Evolutionary conservation across 495 filamentous ascomycete species (phyloP).

Genomic region (Neurospora sp.): DNA sequence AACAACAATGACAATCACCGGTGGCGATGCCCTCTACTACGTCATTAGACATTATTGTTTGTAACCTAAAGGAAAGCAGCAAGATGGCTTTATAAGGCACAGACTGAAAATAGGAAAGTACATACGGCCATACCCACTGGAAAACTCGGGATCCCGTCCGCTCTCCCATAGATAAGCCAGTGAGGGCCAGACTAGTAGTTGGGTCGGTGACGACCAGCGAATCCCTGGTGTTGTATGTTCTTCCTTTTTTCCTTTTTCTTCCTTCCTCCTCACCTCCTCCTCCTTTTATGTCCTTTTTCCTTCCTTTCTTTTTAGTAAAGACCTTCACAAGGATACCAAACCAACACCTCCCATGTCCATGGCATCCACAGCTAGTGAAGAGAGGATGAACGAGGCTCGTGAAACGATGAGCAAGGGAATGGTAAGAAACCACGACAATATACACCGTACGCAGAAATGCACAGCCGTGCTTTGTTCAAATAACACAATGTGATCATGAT

Average conservation of each 20-base stretch:
- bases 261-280: neutral
- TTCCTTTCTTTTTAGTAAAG: neutral
- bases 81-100: neutral
- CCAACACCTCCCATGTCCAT: neutral
- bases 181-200: slow-evolving; percentile 32
- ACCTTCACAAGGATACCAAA: neutral
- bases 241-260: neutral
- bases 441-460: neutral
- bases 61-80: neutral
- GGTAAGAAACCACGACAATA: no score
- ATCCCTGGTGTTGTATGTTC: slow-evolving; percentile 21
- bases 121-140: slow-evolving; percentile 38
- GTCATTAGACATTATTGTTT: neutral
- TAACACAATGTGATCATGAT: neutral
- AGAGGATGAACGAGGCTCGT: neutral
- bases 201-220: slow-evolving; percentile 37
- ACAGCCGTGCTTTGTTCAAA: neutral
- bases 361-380: neutral
- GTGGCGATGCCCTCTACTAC: neutral
- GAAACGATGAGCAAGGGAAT: neutral
- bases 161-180: slow-evolving; percentile 37
- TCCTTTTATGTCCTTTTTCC: neutral
- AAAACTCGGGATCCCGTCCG: slow-evolving; percentile 42
- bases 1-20: neutral
- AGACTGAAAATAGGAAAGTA: neutral